These are phyloP conservation scores for Phytophthora vignae DNA, from an alignment of 352 stramenopile genomes.

Conservation along the genomic window DNA sequence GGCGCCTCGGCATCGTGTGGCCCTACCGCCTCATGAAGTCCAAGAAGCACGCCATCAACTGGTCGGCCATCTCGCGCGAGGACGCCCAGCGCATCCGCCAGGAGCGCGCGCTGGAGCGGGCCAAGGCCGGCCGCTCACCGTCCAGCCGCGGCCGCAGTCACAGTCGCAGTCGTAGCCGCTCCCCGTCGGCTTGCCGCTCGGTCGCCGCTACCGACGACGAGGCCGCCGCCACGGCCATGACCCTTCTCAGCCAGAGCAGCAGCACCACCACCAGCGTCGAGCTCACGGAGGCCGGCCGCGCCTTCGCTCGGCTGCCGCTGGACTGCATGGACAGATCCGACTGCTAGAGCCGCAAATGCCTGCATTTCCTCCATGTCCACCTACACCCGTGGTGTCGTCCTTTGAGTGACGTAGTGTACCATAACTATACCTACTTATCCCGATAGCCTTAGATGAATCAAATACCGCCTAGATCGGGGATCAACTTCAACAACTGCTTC, in stretches of 20 bases:
- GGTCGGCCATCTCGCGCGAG: constrained; percentile 47
- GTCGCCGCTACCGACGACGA: constrained; percentile 26
- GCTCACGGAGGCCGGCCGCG: constrained; percentile 50
- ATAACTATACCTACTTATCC: constrained; percentile 21
- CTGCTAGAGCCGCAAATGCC: constrained; percentile 4
- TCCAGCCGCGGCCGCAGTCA: constrained; percentile 21
- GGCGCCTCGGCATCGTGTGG: constrained; percentile 65
- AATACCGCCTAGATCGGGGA: constrained; percentile 12
- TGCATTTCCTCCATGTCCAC: constrained; percentile 11
- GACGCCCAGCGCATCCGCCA: constrained; percentile 45
- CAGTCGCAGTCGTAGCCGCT: constrained; percentile 13
- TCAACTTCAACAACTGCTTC: constrained; percentile 7
- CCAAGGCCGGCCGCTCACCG: constrained; percentile 39
- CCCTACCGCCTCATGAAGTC: constrained; percentile 63
- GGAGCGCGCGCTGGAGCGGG: constrained; percentile 41
- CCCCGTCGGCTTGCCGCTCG: constrained; percentile 17
- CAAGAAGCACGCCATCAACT: constrained; percentile 52
- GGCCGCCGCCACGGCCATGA: constrained; percentile 40
- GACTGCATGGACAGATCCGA: constrained; percentile 43
- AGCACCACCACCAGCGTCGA: constrained; percentile 2
- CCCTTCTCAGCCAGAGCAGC: constrained; percentile 23
- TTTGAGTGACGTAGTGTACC: constrained; percentile 28
- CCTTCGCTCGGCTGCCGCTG: constrained; percentile 48
- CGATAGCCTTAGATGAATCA: constrained; percentile 26
- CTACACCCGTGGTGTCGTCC: constrained; percentile 6